Conservation (phyloP, 306 rosid species). For the Vigna mungo region DNA sequence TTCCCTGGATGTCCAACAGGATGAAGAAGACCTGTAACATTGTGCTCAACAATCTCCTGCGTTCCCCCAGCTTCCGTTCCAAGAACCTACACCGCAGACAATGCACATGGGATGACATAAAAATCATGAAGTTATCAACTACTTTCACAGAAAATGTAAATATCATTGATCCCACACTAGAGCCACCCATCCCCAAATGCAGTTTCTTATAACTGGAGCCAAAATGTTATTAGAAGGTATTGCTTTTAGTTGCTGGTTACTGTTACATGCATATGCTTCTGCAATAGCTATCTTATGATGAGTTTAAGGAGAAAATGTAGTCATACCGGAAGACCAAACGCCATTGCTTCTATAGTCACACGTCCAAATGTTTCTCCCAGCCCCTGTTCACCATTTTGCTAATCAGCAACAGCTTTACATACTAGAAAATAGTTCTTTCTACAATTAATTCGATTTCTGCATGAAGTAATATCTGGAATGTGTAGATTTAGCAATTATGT, state of each 20-base stretch:
- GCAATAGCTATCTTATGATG: background rate
- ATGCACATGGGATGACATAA: background rate
- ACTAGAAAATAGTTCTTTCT: conserved; percentile 9
- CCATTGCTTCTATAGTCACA: conserved; percentile 93
- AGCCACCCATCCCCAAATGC: background rate
- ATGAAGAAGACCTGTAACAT: conserved; percentile 91
- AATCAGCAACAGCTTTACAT: conserved; percentile 39
- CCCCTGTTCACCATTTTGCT: conserved; percentile 68
- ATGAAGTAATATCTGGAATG: conserved; percentile 2
- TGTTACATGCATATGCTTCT: conserved; percentile 21
- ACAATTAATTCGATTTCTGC: background rate
- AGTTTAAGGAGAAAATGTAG: conserved; percentile 28
- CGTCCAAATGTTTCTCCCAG: conserved; percentile 95
- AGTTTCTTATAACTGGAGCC: background rate
- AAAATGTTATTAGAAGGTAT: background rate
- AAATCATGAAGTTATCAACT: background rate
- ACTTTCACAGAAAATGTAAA: background rate
- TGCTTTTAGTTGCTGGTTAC: background rate
- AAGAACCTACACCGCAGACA: conserved; percentile 65
- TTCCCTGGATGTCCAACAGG: conserved; percentile 75
- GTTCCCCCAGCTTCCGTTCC: conserved; percentile 98
- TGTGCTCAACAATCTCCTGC: conserved; percentile 83
- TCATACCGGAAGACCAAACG: conserved; percentile 95
- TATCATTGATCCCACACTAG: background rate
- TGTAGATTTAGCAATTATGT: conserved; percentile 11